phyloP scores from a whole-genome alignment of 208 protist species.

The Trypanosoma vivax region DNA sequence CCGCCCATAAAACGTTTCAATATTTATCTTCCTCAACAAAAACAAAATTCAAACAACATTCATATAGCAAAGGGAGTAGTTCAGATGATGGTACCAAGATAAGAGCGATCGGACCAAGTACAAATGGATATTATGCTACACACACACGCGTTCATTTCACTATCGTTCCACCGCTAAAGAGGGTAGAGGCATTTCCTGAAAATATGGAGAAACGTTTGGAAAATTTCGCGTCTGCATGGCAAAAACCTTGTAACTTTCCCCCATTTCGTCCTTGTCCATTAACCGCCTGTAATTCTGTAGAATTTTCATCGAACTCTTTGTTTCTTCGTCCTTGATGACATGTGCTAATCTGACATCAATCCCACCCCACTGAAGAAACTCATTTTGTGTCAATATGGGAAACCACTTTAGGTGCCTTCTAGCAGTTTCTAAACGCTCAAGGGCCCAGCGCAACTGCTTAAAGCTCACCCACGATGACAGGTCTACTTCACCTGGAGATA shows the following conservation, averaged over 20 bases:
- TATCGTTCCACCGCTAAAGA: constrained; percentile 20
- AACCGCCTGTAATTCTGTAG: constrained; percentile 79
- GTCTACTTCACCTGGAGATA: constrained; percentile 90
- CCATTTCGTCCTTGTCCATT: constrained; percentile 85
- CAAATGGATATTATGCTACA: no score
- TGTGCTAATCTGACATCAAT: constrained; percentile 83
- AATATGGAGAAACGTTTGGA: constrained; percentile 79
- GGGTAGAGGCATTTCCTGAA: constrained; percentile 66
- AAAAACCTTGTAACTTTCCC: constrained; percentile 88
- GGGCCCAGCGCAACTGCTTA: constrained; percentile 71
- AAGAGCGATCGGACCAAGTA: no score
- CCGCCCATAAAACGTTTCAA: no score
- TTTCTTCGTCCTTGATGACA: constrained; percentile 86
- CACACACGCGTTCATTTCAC: neutral
- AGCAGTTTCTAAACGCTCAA: constrained; percentile 78
- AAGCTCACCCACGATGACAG: constrained; percentile 88
- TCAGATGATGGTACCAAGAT: no score
- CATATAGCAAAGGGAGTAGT: no score
- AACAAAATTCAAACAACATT: no score
- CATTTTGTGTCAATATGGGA: constrained; percentile 72
- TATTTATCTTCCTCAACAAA: no score
- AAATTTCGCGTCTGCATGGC: constrained; percentile 82
- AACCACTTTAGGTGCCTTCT: constrained; percentile 82
- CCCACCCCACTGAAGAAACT: constrained; percentile 81
- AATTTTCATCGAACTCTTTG: constrained; percentile 82